Conservation (phyloP, 2,329 filamentous ascomycete species). For the Drechslerella coelobrocha region DNA sequence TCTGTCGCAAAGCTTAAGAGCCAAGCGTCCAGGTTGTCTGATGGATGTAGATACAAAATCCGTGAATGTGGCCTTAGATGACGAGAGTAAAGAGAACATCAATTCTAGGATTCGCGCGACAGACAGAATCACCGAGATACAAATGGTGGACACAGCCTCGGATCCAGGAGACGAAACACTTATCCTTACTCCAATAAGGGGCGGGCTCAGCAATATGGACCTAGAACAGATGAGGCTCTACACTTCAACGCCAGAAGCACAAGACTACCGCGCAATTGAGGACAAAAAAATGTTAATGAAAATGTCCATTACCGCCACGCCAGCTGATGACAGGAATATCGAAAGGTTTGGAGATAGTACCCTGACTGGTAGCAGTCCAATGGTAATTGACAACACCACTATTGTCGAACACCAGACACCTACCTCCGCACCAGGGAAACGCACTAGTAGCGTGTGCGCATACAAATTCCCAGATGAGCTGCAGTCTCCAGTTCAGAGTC, state of each 20-base stretch:
- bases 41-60: conserved; percentile 22
- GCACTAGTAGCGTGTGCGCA: neutral
- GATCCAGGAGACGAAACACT: too few species aligned
- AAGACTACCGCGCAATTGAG: too few species aligned
- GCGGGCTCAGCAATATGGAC: neutral
- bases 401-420: neutral
- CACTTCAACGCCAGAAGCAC: neutral
- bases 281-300: too few species aligned
- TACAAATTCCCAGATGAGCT: neutral
- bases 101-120: conserved; percentile 5
- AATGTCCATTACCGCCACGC: too few species aligned
- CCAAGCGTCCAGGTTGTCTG: too few species aligned
- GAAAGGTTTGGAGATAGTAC: too few species aligned
- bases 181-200: conserved; percentile 10
- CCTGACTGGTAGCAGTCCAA: neutral
- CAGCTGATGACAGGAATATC: too few species aligned
- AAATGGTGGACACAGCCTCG: too few species aligned
- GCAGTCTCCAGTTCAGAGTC: neutral
- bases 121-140: neutral
- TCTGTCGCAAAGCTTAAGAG: too few species aligned
- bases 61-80: neutral
- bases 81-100: conserved; percentile 39
- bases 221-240: neutral
- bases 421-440: neutral
- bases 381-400: neutral